Conservation (phyloP, 164 flowering plant species). For the Dillenia suffruticosa region DNA sequence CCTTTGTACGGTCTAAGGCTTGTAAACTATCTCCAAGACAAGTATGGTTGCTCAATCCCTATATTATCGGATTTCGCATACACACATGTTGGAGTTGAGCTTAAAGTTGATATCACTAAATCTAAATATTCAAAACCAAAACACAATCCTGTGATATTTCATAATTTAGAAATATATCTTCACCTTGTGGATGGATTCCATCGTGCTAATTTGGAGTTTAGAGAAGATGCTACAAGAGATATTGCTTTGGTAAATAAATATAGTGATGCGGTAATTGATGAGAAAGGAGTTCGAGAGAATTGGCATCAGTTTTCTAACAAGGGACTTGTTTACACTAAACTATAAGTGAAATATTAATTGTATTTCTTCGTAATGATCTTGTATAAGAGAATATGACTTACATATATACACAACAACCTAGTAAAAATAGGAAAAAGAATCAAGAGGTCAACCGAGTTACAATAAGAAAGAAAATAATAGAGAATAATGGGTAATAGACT, state of each 20-base stretch:
- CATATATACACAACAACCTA: too few relatives aligned
- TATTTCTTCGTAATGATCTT: too few relatives aligned
- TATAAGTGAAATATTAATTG: too few relatives aligned
- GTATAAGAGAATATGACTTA: too few relatives aligned
- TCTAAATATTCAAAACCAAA: constrained; percentile 46
- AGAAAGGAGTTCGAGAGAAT: constrained; percentile 27
- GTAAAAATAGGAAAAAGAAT: too few relatives aligned
- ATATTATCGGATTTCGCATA: constrained; percentile 41
- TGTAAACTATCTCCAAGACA: constrained; percentile 28
- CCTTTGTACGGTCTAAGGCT: constrained; percentile 52
- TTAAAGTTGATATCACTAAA: constrained; percentile 31
- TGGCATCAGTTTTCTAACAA: constrained; percentile 57
- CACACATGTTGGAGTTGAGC: constrained; percentile 52
- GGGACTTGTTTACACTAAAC: constrained; percentile 46
- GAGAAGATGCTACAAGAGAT: constrained; percentile 34
- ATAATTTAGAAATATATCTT: constrained; percentile 48
- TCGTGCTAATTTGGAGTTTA: constrained; percentile 16
- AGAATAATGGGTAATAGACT: too few relatives aligned
- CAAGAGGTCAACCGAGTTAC: too few relatives aligned
- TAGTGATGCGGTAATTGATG: constrained; percentile 32
- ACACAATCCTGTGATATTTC: constrained; percentile 30
- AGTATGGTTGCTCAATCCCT: too few relatives aligned
- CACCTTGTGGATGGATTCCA: constrained; percentile 51
- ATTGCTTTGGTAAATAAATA: constrained; percentile 49
- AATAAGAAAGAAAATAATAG: too few relatives aligned